Evolutionary conservation across 192 early-diverging fungal species (phyloP).

Genomic region (Funneliformis mosseae): DNA sequence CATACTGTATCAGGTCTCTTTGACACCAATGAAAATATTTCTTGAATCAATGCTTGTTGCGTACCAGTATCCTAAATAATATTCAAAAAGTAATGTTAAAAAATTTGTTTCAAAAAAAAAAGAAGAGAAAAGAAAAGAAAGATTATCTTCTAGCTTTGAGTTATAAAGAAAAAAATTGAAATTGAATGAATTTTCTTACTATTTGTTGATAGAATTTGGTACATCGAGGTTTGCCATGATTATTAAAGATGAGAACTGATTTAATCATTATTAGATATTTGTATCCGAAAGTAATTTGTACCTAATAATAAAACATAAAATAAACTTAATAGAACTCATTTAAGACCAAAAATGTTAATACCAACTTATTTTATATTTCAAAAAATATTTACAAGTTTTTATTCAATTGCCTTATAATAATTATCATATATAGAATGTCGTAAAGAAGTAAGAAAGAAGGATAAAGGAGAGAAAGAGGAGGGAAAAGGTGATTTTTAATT

Average conservation of each 20-base stretch:
- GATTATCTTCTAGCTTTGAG: not conserved
- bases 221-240: slow-evolving; percentile 92
- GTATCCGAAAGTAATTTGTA: too few relatives aligned
- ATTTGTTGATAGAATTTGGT: slow-evolving; percentile 94
- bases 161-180: not conserved
- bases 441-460: too few relatives aligned
- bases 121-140: too few relatives aligned
- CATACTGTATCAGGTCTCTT: slow-evolving; percentile 86
- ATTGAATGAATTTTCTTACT: slow-evolving; percentile 46
- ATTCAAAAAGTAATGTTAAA: not conserved
- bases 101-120: not conserved
- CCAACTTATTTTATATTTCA: too few relatives aligned
- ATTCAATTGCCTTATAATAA: too few relatives aligned
- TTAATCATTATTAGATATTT: slow-evolving; percentile 68
- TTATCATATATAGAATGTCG: too few relatives aligned
- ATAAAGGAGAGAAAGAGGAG: too few relatives aligned
- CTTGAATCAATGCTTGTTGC: slow-evolving; percentile 86
- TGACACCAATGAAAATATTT: slow-evolving; percentile 84
- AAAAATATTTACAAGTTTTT: too few relatives aligned
- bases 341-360: too few relatives aligned
- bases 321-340: too few relatives aligned
- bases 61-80: slow-evolving; percentile 67
- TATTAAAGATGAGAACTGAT: slow-evolving; percentile 99
- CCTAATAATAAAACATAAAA: too few relatives aligned
- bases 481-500: too few relatives aligned